Base-by-base conservation (phyloP, 306 rosid species). In the Calophaca sinica region DNA sequence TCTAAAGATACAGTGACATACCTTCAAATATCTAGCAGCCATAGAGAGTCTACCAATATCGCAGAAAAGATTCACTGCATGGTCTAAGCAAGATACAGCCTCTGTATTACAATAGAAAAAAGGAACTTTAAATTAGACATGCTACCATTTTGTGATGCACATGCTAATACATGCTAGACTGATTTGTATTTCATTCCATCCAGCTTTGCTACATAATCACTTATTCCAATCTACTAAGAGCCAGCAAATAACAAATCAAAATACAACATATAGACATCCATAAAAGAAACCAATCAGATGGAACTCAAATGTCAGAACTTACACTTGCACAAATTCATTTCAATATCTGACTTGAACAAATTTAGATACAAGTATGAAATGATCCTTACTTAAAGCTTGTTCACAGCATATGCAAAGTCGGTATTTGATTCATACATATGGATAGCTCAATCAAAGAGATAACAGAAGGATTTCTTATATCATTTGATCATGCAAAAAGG, bases 21-120 rank as follows among this genome's bases (percentile, higher is more conserved):
- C 99, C 98, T 94, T 94, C 58, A 81, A 88, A 79, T 86, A 90
- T 79, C 97, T 92, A 46, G 98, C 99, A 77, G 99, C 97, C 99
- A 94, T 90, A 66, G 84, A 90, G 73, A 94, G 96, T 86, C 98
- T 87, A 81, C 99, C 99, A 92, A 92, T 94, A 45, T 94, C 97
- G 89, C 99, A 94, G 64, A 88, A 62, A 78, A 89, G 81, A 85
- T 85, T 86, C 54, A 94, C 91, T 28, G 93, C 97, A 69, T 84
- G 82, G 76, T 87, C 86, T 77, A 94, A 81, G 91, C 97, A 88
- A 79, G 93, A 74, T 58, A 88, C 87, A 78, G 98, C 81, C 83
- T 92, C 99, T 92, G 87, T 73, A 78, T 53, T 48, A 44, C 45
- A 49, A 42, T 6, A 35, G 45, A 66, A 54, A 7, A 45, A 12